Evolutionary conservation across 192 early-diverging fungal genomes (phyloP), one percentile per base, ranked within the genome.

Genomic region (Phlyctochytrium planicorne): DNA sequence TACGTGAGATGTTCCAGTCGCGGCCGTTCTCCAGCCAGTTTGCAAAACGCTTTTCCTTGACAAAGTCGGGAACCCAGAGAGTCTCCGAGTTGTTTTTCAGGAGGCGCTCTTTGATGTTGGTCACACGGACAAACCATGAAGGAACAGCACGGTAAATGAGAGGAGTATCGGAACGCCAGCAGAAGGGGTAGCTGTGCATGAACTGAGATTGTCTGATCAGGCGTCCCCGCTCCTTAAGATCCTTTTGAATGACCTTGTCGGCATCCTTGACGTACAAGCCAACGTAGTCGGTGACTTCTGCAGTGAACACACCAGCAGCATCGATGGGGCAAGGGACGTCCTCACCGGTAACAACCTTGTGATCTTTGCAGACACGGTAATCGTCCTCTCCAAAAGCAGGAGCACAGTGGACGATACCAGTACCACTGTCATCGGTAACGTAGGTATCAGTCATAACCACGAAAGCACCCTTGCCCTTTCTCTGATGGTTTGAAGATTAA

Each of bases 341-440:
- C 75, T 93, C 96, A 2, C 83, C 82, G 12, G 87, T 83, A 63
- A 98, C 87, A 65, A 98, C 87, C 29, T 84, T 85, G 68, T 93
- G 60, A 31, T 77, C 84, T n/a, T 91, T 68, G 75, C 92, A 94
- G 33, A 98, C 90, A 63, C 97, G 93, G 82, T 91, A 93, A 88
- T 99, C 97, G 84, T 99, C 97, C 78, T 98, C 97, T 79, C 97
- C 97, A 84, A 95, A 99, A 25, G 89, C 96, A 14, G 97, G 97
- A 29, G 97, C 91, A 63, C 92, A 90, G 80, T 99, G 97, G 16
- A 99, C 97, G 75, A 99, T 92, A 63, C 97, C 97, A 4, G 97
- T 99, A 87, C 97, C 97, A 60, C 83, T 85, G 70, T 89, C 89
- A 63, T 94, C 90, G 52, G 92, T 93, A 34, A 99, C 97, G 69